phyloP scores from a whole-genome alignment of 2,329 filamentous ascomycete species.

The Clarireedia hainanense region DNA sequence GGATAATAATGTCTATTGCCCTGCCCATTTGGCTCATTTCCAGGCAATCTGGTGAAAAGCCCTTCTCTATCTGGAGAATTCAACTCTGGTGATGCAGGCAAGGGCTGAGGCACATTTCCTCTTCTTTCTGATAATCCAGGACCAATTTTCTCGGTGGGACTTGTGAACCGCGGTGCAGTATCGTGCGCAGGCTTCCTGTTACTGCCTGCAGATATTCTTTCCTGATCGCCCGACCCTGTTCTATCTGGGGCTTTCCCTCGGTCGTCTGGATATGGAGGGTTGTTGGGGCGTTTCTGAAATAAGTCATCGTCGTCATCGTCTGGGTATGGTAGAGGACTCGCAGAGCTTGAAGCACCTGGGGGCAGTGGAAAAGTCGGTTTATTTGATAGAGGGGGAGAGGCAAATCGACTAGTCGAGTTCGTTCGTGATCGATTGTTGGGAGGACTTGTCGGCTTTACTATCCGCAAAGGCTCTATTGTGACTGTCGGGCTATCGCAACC shows the following conservation, averaged over 20 bases:
- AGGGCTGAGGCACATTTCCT: constrained; percentile 71
- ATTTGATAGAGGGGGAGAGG: constrained; percentile 40
- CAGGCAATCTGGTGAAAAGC: constrained; percentile 59
- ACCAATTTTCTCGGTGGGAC: constrained; percentile 47
- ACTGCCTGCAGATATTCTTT: constrained; percentile 15
- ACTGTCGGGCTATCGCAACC: constrained; percentile 59
- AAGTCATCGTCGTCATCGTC: constrained; percentile 49
- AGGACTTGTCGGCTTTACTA: constrained; percentile 70
- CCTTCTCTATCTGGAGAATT: constrained; percentile 68
- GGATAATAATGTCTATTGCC: constrained; percentile 43
- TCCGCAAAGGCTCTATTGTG: constrained; percentile 68
- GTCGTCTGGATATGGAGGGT: constrained; percentile 30
- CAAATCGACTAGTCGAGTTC: constrained; percentile 34
- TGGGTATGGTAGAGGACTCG: constrained; percentile 62
- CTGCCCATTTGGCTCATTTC: constrained; percentile 19
- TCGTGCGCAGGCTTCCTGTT: constrained; percentile 27
- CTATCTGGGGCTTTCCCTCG: constrained; percentile 17
- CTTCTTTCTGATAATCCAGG: constrained; percentile 72
- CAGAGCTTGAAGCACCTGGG: constrained; percentile 63
- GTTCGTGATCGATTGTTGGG: constrained; percentile 35
- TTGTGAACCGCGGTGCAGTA: constrained; percentile 25
- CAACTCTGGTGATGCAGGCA: constrained; percentile 75
- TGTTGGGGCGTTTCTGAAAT: constrained; percentile 11
- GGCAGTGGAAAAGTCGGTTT: constrained; percentile 57
- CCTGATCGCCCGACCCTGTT: constrained; percentile 13